Conservation (phyloP, 2,329 filamentous ascomycete species). For the Verticillium klebahnii region DNA sequence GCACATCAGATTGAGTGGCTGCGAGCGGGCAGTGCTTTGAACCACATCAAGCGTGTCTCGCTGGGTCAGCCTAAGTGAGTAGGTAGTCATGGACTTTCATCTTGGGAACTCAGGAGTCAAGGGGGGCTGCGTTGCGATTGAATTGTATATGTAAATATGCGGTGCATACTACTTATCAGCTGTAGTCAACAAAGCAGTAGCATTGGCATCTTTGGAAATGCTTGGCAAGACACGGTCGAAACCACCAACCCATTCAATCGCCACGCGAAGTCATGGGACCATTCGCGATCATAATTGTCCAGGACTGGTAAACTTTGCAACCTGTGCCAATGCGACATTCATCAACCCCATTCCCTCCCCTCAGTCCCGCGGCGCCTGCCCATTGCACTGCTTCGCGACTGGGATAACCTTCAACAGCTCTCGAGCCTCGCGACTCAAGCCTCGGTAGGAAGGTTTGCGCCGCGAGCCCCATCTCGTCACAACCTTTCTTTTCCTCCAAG, state of each 20-base stretch:
- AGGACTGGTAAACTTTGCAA: not conserved
- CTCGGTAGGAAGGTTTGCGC: not conserved
- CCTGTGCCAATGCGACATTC: not conserved
- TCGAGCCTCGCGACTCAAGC: not conserved
- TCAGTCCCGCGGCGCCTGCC: not conserved
- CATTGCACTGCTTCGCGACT: not conserved
- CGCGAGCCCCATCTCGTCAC: not conserved
- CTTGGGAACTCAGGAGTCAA: no score
- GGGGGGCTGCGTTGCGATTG: no score
- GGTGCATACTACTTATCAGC: accelerated
- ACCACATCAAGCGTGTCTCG: constrained; percentile 19
- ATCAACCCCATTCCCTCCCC: not conserved
- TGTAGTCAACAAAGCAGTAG: not conserved
- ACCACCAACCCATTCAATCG: not conserved
- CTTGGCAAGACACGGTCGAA: not conserved
- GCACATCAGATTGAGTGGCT: constrained; percentile 25
- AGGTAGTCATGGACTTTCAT: no score
- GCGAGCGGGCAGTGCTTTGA: constrained; percentile 28
- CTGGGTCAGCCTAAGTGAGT: no score
- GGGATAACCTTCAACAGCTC: not conserved
- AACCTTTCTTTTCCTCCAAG: not conserved
- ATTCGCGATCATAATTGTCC: not conserved
- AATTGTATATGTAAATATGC: no score
- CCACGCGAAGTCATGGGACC: not conserved
- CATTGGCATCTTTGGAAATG: not conserved